phyloP scores from a whole-genome alignment of 1,139 yeast species.

The Saccharomyces hybrid region DNA sequence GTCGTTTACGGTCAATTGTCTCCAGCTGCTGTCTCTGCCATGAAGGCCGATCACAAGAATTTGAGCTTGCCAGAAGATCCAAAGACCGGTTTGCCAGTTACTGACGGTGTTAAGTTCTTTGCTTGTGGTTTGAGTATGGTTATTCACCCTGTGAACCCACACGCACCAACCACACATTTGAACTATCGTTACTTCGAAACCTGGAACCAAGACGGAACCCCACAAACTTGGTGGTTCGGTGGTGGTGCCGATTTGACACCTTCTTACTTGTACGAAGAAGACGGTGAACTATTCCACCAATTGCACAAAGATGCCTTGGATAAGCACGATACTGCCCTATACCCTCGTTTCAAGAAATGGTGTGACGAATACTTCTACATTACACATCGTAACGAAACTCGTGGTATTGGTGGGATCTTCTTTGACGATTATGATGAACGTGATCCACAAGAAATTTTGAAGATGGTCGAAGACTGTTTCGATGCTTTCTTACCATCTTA shows the following conservation, averaged over 20 bases:
- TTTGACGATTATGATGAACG: slow-evolving; percentile 81
- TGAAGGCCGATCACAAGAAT: slow-evolving; percentile 83
- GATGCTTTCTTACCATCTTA: slow-evolving; percentile 86
- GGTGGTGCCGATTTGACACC: slow-evolving; percentile 98
- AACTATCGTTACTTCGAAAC: slow-evolving; percentile 95
- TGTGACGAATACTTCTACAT: slow-evolving; percentile 88
- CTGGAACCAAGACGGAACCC: slow-evolving; percentile 69
- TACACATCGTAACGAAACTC: slow-evolving; percentile 76
- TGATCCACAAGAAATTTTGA: slow-evolving; percentile 62
- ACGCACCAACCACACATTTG: slow-evolving; percentile 92
- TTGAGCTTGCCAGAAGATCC: slow-evolving; percentile 50
- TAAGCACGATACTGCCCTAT: slow-evolving; percentile 55
- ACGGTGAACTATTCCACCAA: slow-evolving; percentile 72
- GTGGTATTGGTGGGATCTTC: slow-evolving; percentile 96
- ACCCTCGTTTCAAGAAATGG: slow-evolving; percentile 88
- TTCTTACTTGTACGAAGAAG: slow-evolving; percentile 84
- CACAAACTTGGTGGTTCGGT: slow-evolving; percentile 98
- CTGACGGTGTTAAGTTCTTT: slow-evolving; percentile 48
- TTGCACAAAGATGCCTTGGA: slow-evolving; percentile 81
- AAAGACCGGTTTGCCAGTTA: slow-evolving; percentile 25
- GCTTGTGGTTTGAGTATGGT: slow-evolving; percentile 94
- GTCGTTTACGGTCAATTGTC: slow-evolving; percentile 83
- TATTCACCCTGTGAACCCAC: slow-evolving; percentile 89
- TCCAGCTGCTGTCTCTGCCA: slow-evolving; percentile 74
- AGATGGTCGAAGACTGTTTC: slow-evolving; percentile 70